Percentiles rank a stretch among this genome's conserved stretches.
These are phyloP conservation scores for Russula virescens DNA, from an alignment of 768 basidiomycete species.

Conservation along the genomic window DNA sequence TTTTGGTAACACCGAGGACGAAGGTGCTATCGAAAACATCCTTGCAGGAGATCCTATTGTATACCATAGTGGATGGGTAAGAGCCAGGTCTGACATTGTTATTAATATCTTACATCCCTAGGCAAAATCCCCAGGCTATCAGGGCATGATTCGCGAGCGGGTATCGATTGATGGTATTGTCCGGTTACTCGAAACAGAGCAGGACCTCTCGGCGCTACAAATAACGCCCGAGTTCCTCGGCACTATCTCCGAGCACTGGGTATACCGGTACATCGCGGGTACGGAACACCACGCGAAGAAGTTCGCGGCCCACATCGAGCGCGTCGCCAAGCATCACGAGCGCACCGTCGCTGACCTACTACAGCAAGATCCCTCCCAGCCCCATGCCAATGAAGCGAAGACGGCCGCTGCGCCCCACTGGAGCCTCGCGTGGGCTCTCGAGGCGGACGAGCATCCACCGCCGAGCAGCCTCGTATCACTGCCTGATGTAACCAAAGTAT, in stretches of 20 bases:
- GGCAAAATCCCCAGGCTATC: conserved; percentile 36
- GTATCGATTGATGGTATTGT: conserved; percentile 73
- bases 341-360: conserved; percentile 45
- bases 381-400: conserved; percentile 10
- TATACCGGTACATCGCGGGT: conserved; percentile 70
- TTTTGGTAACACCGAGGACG: conserved; percentile 15
- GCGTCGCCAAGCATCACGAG: conserved; percentile 59
- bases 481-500: conserved; percentile 75
- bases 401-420: conserved; percentile 36
- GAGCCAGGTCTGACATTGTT: conserved; percentile 9
- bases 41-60: conserved; percentile 56
- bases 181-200: conserved; percentile 68
- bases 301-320: conserved; percentile 48
- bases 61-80: conserved; percentile 48
- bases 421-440: conserved; percentile 83
- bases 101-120: neutral
- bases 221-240: conserved; percentile 65
- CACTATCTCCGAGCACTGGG: conserved; percentile 61
- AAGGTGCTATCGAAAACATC: conserved; percentile 7
- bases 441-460: conserved; percentile 70
- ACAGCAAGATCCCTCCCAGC: neutral
- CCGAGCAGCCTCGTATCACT: conserved; percentile 86
- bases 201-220: conserved; percentile 58
- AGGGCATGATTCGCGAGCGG: conserved; percentile 85
- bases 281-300: conserved; percentile 58